Conservation (phyloP, 75 land plant species). For the Pseudotsuga menziesii region DNA sequence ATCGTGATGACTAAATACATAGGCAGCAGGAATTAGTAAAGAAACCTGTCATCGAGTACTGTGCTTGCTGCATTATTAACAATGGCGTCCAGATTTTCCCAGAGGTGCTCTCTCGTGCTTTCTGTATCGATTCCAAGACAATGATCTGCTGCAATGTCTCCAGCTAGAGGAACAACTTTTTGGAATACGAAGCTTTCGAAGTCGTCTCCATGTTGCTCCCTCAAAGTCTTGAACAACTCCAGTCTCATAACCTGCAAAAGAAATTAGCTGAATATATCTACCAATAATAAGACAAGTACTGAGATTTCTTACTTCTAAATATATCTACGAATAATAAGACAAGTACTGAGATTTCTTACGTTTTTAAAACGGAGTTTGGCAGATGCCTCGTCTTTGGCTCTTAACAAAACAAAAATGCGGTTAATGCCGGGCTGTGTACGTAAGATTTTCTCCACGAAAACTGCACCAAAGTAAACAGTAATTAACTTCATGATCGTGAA, state of each 20-base stretch:
- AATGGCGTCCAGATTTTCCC: constrained; percentile 38
- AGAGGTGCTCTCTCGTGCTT: constrained; percentile 21
- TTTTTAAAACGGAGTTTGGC: constrained; percentile 37
- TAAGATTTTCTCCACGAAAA: constrained; percentile 71
- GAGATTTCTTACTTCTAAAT: constrained; percentile 9
- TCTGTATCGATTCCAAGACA: constrained; percentile 41
- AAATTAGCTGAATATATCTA: no score
- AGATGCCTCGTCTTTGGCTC: constrained; percentile 38
- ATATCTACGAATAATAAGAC: no score
- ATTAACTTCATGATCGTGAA: background rate
- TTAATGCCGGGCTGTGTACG: constrained; percentile 66
- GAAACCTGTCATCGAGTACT: constrained; percentile 67
- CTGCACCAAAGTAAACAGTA: constrained; percentile 21
- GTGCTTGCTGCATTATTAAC: constrained; percentile 73
- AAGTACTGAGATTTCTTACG: constrained; percentile 10
- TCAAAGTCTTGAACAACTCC: constrained; percentile 42
- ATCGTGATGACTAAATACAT: background rate
- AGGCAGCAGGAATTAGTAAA: background rate
- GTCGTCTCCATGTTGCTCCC: constrained; percentile 22
- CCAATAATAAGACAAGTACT: no score
- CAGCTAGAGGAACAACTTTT: constrained; percentile 44
- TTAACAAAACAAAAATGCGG: constrained; percentile 53
- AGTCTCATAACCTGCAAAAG: constrained; percentile 35
- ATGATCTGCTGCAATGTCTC: constrained; percentile 31
- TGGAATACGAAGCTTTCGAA: constrained; percentile 34